Evolutionary conservation across 331 rosid species (phyloP).

Genomic region (Arachis monticola): DNA sequence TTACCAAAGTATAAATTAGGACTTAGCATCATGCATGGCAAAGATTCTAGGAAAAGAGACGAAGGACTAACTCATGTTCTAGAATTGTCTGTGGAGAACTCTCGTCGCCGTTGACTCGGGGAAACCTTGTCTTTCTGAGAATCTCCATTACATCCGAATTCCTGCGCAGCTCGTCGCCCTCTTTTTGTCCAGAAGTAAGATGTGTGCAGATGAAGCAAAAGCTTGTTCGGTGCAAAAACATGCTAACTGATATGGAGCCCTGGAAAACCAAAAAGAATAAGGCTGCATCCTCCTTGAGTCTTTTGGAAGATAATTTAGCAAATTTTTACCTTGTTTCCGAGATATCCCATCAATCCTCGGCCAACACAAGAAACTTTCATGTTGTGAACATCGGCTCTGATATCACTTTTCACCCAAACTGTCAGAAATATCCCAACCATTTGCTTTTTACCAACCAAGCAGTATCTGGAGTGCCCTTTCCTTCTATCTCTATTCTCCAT

Average conservation of each 20-base stretch:
- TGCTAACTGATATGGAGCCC: conserved; percentile 99
- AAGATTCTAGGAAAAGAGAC: conserved; percentile 17
- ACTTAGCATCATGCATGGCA: conserved; percentile 4
- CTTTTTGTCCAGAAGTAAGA: conserved; percentile 99
- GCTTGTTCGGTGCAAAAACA: conserved; percentile 98
- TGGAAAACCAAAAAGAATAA: conserved; percentile 59
- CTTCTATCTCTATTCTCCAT: conserved; percentile 83
- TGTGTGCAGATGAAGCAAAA: conserved; percentile 99
- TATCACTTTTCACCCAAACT: conserved; percentile 92
- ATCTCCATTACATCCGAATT: conserved; percentile 99
- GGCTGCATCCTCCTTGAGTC: conserved; percentile 1
- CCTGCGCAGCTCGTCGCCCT: conserved; percentile 98
- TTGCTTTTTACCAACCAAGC: conserved; percentile 95
- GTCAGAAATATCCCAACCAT: conserved; percentile 97
- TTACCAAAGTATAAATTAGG: conserved; percentile 16
- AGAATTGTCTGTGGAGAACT: conserved; percentile 86
- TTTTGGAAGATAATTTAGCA: conserved; percentile 30
- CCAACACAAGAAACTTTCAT: conserved; percentile 99
- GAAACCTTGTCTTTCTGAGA: conserved; percentile 94
- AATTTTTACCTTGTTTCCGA: conserved; percentile 87
- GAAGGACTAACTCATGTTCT: conserved; percentile 83
- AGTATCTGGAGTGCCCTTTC: conserved; percentile 77
- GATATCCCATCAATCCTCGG: conserved; percentile 99
- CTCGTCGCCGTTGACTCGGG: conserved; percentile 72
- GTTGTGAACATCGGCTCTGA: conserved; percentile 83